phyloP scores from a whole-genome alignment of 176 grass and related monocot species.

The Carex parvula region DNA sequence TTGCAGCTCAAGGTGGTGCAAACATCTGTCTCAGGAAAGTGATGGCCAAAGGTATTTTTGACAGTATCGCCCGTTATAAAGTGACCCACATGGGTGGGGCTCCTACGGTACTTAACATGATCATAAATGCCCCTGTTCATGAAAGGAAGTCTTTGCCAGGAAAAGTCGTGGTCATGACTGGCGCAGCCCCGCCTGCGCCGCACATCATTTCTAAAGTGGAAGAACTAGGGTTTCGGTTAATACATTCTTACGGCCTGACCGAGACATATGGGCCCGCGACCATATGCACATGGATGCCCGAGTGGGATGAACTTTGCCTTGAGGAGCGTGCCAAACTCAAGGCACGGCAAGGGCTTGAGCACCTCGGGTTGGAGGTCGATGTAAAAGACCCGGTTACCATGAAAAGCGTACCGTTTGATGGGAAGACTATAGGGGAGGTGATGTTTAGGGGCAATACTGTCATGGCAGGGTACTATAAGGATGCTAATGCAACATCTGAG shows the following conservation, averaged over 20 bases:
- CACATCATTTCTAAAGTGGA: slow-evolving; percentile 63
- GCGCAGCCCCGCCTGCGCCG: slow-evolving; percentile 62
- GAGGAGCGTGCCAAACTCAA: slow-evolving; percentile 62
- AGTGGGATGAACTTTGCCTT: slow-evolving; percentile 65
- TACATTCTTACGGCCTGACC: slow-evolving; percentile 76
- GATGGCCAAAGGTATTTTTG: slow-evolving; percentile 42
- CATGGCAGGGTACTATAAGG: slow-evolving; percentile 91
- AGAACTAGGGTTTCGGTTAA: slow-evolving; percentile 52
- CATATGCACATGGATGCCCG: slow-evolving; percentile 62
- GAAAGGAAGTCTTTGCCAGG: slow-evolving; percentile 27
- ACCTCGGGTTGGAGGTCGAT: slow-evolving; percentile 64
- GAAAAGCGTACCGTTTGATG: slow-evolving; percentile 56
- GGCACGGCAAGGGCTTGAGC: slow-evolving; percentile 67
- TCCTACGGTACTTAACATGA: slow-evolving; percentile 68
- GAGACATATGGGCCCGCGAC: slow-evolving; percentile 77
- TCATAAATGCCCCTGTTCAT: slow-evolving; percentile 40
- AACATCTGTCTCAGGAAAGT: slow-evolving; percentile 64
- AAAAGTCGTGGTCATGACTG: slow-evolving; percentile 47
- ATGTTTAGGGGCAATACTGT: slow-evolving; percentile 89
- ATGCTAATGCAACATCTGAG: slow-evolving; percentile 44
- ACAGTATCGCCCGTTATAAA: slow-evolving; percentile 26
- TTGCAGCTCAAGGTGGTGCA: slow-evolving; percentile 71
- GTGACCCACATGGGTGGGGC: slow-evolving; percentile 74
- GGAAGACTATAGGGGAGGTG: slow-evolving; percentile 65
- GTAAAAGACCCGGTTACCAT: slow-evolving; percentile 72